Conservation (phyloP, 352 stramenopile species). For the Phytophthora meadii region DNA sequence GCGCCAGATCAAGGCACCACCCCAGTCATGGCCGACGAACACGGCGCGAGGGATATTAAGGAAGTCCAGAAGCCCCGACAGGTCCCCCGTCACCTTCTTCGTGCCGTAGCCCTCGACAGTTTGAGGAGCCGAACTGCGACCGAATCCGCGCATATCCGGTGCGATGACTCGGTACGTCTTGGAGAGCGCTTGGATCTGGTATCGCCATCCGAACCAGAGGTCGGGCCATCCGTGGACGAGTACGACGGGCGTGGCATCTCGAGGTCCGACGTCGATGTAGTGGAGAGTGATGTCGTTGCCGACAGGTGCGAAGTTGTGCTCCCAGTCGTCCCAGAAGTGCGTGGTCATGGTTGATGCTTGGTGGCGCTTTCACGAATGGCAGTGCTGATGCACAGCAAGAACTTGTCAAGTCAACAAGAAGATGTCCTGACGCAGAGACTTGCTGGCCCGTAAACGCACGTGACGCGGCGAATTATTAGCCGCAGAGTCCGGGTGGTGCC, state of each 20-base stretch:
- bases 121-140: slow-evolving; percentile 50
- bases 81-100: slow-evolving; percentile 60
- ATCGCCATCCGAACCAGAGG: slow-evolving; percentile 74
- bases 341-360: slow-evolving; percentile 20
- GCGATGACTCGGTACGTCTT: slow-evolving; percentile 63
- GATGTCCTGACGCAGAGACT: slow-evolving; percentile 19
- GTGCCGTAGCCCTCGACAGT: slow-evolving; percentile 52
- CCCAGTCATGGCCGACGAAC: slow-evolving; percentile 79
- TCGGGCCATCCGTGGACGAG: slow-evolving; percentile 81
- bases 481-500: not conserved
- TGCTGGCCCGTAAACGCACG: not conserved
- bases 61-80: slow-evolving; percentile 57
- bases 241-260: slow-evolving; percentile 57
- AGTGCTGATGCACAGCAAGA: not conserved
- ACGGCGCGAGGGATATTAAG: slow-evolving; percentile 68
- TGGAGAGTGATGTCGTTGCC: slow-evolving; percentile 52
- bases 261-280: slow-evolving; percentile 68
- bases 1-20: slow-evolving; percentile 57
- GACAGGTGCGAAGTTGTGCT: slow-evolving; percentile 36
- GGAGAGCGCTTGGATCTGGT: slow-evolving; percentile 65
- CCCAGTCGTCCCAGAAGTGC: slow-evolving; percentile 31
- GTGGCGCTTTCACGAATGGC: slow-evolving; percentile 17
- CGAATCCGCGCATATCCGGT: slow-evolving; percentile 62
- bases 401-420: slow-evolving; percentile 25
- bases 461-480: not conserved